Conservation (phyloP, 2,329 filamentous ascomycete genomes). For the Allantophomopsis cytisporea region DNA sequence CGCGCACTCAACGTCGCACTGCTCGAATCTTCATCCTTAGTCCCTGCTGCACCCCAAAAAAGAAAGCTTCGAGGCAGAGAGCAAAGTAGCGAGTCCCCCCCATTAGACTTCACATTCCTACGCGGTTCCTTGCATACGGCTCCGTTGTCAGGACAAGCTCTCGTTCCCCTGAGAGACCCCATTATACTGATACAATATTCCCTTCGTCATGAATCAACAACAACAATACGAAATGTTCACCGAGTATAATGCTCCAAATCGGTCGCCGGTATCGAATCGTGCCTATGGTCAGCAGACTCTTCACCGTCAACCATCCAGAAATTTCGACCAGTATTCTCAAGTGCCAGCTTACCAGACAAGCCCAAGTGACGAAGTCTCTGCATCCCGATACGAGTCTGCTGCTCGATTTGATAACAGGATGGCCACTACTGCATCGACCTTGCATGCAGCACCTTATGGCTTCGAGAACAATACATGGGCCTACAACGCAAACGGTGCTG, state of each 20-base stretch:
- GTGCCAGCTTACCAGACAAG: conserved; percentile 58
- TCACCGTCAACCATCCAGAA: conserved; percentile 61
- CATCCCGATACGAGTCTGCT: conserved; percentile 30
- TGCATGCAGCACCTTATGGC: conserved; percentile 44
- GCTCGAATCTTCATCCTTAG: too few species aligned
- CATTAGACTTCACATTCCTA: background rate
- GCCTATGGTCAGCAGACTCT: conserved; percentile 46
- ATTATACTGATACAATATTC: background rate
- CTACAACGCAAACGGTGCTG: conserved; percentile 46
- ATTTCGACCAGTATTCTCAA: conserved; percentile 61
- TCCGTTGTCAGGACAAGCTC: background rate
- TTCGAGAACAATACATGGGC: conserved; percentile 77
- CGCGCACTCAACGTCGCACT: too few species aligned
- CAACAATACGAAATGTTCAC: conserved; percentile 59
- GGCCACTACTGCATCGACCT: conserved; percentile 5
- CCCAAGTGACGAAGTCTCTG: background rate
- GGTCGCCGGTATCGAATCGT: conserved; percentile 63
- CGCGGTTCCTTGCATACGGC: background rate
- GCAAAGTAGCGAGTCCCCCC: too few species aligned
- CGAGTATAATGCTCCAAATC: conserved; percentile 49
- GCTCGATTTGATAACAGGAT: conserved; percentile 30
- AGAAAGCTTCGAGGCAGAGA: too few species aligned
- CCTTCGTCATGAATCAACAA: conserved; percentile 26
- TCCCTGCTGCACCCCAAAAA: too few species aligned
- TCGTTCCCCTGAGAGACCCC: too few species aligned